Percentiles rank a stretch among this genome's conserved stretches.
Evolutionary conservation across 1,139 yeast species (phyloP).

Genomic region (Sugiyamaella neomexicana): DNA sequence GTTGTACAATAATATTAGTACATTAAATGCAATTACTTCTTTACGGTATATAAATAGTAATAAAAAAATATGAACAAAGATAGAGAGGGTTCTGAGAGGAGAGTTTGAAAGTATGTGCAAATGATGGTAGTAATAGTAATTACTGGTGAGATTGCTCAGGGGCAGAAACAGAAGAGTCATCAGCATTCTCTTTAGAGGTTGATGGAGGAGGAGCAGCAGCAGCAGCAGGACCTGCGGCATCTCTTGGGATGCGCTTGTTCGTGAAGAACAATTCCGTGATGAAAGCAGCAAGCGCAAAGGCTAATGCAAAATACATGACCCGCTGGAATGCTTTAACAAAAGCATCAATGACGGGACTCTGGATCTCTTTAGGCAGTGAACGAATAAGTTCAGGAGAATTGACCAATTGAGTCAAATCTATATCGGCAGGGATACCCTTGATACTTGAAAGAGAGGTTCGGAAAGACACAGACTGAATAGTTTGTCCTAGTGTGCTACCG

Average conservation of each 20-base stretch:
- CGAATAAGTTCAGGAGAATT: slow-evolving; percentile 29
- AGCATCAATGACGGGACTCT: slow-evolving; percentile 24
- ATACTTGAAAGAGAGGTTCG: slow-evolving; percentile 17
- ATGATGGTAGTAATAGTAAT: not conserved
- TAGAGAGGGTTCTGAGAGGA: not conserved
- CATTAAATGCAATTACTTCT: not conserved
- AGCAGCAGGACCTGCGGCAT: too few relatives aligned
- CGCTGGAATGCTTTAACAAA: slow-evolving; percentile 31
- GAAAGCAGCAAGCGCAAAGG: slow-evolving; percentile 24
- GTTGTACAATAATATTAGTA: too few relatives aligned
- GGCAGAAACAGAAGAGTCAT: not conserved
- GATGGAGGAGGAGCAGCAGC: not conserved
- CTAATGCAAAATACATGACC: slow-evolving; percentile 31
- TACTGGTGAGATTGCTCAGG: not conserved
- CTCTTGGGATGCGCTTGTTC: slow-evolving; percentile 28
- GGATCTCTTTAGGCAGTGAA: slow-evolving; percentile 22
- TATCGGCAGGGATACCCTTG: slow-evolving; percentile 19
- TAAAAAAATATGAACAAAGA: too few relatives aligned
- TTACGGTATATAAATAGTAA: too few relatives aligned
- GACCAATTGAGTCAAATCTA: slow-evolving; percentile 21
- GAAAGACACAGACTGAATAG: slow-evolving; percentile 46
- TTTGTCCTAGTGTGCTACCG: slow-evolving; percentile 51
- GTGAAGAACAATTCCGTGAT: slow-evolving; percentile 27
- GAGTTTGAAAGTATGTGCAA: not conserved
- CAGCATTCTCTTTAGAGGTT: not conserved